Evolutionary conservation across 139 green algal genomes (phyloP).

Genomic region (Chlorella sp.): DNA sequence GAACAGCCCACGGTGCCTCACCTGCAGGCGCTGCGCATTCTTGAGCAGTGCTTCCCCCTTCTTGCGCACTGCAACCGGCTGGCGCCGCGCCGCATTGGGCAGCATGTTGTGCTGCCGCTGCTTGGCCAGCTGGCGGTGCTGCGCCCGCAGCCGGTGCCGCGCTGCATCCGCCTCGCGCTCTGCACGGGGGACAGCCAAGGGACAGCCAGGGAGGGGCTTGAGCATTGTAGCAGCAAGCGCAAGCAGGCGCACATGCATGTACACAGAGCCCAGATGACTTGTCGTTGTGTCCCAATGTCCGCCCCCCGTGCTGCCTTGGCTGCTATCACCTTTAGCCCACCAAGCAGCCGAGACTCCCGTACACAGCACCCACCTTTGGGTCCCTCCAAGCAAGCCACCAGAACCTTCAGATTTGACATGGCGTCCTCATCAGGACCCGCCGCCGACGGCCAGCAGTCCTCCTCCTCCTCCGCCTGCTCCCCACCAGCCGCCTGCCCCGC

Average conservation of each 20-base stretch:
- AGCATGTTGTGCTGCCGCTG: slow-evolving; percentile 15
- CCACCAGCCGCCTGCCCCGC: not conserved
- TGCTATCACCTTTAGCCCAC: not conserved
- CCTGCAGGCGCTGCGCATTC: slow-evolving; percentile 6
- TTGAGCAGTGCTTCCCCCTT: slow-evolving; percentile 9
- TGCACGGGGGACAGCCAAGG: not conserved
- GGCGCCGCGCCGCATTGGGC: not conserved
- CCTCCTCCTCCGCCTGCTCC: not conserved
- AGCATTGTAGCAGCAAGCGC: not conserved
- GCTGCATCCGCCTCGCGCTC: slow-evolving; percentile 12
- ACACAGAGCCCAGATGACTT: not conserved
- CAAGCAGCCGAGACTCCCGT: not conserved
- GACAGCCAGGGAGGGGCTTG: not conserved
- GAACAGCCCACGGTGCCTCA: not conserved
- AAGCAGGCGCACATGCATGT: not conserved
- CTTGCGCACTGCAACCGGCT: not conserved
- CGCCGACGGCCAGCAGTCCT: not conserved
- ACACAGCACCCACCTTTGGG: not conserved
- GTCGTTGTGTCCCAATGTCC: not conserved
- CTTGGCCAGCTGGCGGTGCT: slow-evolving; percentile 24
- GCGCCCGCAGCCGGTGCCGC: not conserved
- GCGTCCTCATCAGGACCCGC: not conserved
- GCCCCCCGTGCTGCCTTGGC: not conserved
- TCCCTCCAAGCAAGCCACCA: not conserved
- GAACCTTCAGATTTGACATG: not conserved